Conservation (phyloP, 371 early-diverging fungal genomes). For the Mortierella sp. region DNA sequence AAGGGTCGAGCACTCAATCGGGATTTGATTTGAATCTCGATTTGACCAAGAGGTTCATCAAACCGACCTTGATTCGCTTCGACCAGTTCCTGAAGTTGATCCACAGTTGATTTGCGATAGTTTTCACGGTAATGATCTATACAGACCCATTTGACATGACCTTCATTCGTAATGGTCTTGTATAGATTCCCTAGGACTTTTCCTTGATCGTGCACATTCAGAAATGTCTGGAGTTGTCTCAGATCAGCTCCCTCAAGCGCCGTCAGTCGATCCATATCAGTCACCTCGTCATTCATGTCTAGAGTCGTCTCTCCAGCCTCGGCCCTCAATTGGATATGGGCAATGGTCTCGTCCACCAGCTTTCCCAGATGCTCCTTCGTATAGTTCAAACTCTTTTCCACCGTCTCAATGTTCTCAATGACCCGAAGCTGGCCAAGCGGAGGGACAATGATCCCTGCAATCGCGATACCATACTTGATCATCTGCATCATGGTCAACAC, state of each 20-base stretch:
- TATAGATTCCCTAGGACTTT: conserved; percentile 7
- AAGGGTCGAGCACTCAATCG: conserved; percentile 1
- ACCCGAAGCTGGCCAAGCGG: background rate
- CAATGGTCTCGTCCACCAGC: conserved; percentile 2
- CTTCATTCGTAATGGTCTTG: too few species aligned
- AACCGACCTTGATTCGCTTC: background rate
- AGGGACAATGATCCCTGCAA: background rate
- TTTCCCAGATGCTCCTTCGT: background rate
- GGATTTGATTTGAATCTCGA: background rate
- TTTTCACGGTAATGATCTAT: conserved; percentile 3
- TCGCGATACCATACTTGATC: background rate
- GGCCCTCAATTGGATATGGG: background rate
- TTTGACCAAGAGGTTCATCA: background rate
- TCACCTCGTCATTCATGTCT: background rate
- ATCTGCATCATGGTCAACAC: background rate
- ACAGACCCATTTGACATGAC: conserved; percentile 24
- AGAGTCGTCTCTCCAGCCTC: background rate
- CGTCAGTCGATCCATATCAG: background rate
- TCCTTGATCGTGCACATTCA: background rate
- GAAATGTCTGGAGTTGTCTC: background rate
- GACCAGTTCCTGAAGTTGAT: background rate
- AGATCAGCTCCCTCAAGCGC: conserved; percentile 13
- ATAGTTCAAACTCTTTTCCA: background rate
- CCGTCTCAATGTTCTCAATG: background rate
- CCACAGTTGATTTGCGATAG: background rate